Evolutionary conservation across 495 filamentous ascomycete genomes (phyloP).

Genomic region (Annulohypoxylon stygium): DNA sequence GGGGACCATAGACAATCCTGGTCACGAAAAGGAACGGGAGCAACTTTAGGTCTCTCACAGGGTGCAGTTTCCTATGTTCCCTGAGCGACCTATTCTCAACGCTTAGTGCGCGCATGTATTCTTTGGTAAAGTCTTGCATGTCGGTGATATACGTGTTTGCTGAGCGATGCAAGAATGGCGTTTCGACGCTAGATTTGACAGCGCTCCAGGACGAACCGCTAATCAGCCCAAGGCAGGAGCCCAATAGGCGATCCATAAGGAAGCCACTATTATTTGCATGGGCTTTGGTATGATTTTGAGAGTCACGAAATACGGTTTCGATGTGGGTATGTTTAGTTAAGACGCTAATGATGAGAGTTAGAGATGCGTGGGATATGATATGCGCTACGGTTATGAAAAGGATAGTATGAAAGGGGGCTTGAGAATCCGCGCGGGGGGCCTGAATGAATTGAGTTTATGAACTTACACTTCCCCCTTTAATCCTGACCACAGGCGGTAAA

Average conservation of each 20-base stretch:
- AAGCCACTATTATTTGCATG: not conserved
- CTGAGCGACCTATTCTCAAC: not conserved
- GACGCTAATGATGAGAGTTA: not conserved
- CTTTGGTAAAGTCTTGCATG: not conserved
- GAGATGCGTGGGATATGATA: too few relatives aligned
- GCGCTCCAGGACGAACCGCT: not conserved
- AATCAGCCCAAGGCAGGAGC: not conserved
- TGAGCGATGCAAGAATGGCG: not conserved
- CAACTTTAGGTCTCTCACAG: not conserved
- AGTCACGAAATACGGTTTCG: not conserved
- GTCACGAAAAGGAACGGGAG: not conserved
- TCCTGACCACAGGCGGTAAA: not conserved
- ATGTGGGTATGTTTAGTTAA: not conserved
- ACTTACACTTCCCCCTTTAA: not conserved
- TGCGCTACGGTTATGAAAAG: too few relatives aligned
- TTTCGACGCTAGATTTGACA: not conserved
- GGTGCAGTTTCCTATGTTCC: not conserved
- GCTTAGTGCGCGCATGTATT: not conserved
- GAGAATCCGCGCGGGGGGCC: too few relatives aligned
- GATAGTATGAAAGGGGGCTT: too few relatives aligned
- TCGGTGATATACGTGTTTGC: not conserved
- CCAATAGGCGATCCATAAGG: not conserved
- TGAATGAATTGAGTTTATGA: not conserved
- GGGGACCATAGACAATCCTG: not conserved
- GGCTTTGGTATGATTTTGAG: not conserved